These are phyloP conservation scores for Penicillium soppii DNA, from an alignment of 495 filamentous ascomycete species.

Conservation along the genomic window DNA sequence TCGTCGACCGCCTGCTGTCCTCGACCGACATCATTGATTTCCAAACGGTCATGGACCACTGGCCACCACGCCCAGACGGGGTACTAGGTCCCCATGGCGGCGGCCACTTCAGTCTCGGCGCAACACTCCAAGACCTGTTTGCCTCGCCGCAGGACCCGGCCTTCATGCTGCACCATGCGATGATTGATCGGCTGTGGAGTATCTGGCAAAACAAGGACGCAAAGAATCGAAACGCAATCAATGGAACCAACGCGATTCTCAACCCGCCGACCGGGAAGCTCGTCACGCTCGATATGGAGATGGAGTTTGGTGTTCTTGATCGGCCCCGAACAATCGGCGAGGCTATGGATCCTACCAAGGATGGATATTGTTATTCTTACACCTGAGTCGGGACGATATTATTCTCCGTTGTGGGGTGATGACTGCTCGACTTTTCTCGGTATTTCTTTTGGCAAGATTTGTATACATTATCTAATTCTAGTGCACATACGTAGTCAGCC, in stretches of 20 bases:
- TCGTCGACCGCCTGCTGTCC: slow-evolving; percentile 14
- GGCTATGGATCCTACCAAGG: slow-evolving; percentile 22
- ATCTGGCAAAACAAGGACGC: slow-evolving; percentile 47
- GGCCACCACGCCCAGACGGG: slow-evolving; percentile 11
- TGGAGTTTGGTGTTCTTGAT: slow-evolving; percentile 31
- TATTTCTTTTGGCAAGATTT: too few species aligned
- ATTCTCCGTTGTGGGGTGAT: neutral
- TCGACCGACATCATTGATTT: slow-evolving; percentile 19
- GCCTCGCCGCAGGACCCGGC: slow-evolving; percentile 47
- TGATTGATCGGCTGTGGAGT: slow-evolving; percentile 59
- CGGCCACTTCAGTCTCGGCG: slow-evolving; percentile 29
- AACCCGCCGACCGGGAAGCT: slow-evolving; percentile 21
- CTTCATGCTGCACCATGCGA: slow-evolving; percentile 57
- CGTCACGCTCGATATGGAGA: slow-evolving; percentile 25
- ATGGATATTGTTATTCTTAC: slow-evolving; percentile 24
- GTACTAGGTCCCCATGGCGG: slow-evolving; percentile 25
- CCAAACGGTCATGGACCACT: slow-evolving; percentile 26
- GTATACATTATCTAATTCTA: neutral
- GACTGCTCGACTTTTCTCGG: neutral
- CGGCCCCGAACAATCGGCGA: slow-evolving; percentile 19
- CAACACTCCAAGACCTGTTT: slow-evolving; percentile 29
- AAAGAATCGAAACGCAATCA: slow-evolving; percentile 17
- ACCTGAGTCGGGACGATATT: slow-evolving; percentile 1
- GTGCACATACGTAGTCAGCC: neutral
- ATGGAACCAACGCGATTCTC: slow-evolving; percentile 24